phyloP scores from a whole-genome alignment of 495 filamentous ascomycete genomes.

The Hamigera avellanea region DNA sequence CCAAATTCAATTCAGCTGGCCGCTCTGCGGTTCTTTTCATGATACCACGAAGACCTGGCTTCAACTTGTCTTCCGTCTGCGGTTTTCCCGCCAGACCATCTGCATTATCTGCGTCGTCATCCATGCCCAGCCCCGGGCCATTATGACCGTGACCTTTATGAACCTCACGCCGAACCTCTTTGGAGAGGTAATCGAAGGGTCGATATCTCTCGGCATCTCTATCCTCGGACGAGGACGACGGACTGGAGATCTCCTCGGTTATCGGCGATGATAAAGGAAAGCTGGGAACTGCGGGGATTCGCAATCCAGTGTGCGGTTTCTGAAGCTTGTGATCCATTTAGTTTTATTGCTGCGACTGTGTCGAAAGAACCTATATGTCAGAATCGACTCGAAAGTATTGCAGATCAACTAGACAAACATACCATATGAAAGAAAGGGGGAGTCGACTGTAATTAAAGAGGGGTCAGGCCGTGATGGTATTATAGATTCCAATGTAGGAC shows the following conservation, averaged over 20 bases:
- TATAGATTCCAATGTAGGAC: too few relatives aligned
- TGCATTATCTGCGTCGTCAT: background rate
- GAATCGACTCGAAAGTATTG: too few relatives aligned
- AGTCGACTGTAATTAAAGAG: too few relatives aligned
- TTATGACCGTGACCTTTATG: background rate
- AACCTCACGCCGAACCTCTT: background rate
- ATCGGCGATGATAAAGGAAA: constrained; percentile 37
- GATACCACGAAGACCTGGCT: constrained; percentile 5
- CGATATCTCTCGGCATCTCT: constrained; percentile 16
- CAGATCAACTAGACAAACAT: background rate
- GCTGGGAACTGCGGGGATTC: constrained; percentile 19
- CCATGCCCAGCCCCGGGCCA: constrained; percentile 3
- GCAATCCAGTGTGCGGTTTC: constrained; percentile 16
- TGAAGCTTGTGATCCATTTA: constrained; percentile 16
- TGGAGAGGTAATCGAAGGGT: constrained; percentile 15
- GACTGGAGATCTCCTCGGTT: constrained; percentile 29
- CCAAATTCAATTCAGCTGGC: constrained; percentile 50
- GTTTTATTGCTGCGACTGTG: too few relatives aligned
- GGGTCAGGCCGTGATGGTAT: too few relatives aligned
- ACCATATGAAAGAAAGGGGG: background rate
- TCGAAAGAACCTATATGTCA: background rate
- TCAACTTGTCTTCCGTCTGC: background rate
- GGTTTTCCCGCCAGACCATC: background rate
- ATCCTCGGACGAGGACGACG: constrained; percentile 25
- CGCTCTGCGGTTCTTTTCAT: constrained; percentile 37